phyloP scores from a whole-genome alignment of 331 rosid species.

The Erythrophleum ivorense region DNA sequence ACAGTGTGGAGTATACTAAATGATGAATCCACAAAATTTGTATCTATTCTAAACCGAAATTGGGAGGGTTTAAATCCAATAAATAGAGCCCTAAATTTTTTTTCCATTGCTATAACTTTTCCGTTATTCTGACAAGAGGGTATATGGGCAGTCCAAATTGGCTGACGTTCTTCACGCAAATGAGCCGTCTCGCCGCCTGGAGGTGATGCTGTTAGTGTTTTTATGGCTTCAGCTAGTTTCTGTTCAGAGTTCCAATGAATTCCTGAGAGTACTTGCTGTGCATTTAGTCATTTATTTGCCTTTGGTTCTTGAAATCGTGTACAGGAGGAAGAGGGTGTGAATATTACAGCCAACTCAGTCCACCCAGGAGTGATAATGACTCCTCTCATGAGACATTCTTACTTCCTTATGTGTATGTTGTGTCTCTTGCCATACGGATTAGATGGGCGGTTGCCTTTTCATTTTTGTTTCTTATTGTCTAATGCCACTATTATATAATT shows the following conservation, averaged over 20 bases:
- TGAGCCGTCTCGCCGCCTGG: slow-evolving; percentile 78
- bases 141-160: slow-evolving; percentile 90
- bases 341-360: slow-evolving; percentile 78
- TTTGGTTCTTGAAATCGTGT: slow-evolving; percentile 22
- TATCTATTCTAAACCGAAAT: no score
- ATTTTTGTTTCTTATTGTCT: background rate
- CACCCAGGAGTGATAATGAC: slow-evolving; percentile 97
- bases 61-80: no score
- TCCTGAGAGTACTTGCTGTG: slow-evolving; percentile 1
- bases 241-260: background rate
- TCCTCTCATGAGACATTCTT: slow-evolving; percentile 93
- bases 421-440: background rate
- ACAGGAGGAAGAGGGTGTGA: slow-evolving; percentile 87
- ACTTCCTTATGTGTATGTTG: slow-evolving; percentile 71
- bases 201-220: slow-evolving; percentile 49
- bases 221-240: background rate
- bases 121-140: slow-evolving; percentile 80
- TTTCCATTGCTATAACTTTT: slow-evolving; percentile 3
- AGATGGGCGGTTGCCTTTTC: background rate
- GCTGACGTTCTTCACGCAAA: no score
- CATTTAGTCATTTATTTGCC: background rate
- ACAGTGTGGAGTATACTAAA: no score
- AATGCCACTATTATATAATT: background rate
- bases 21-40: no score
- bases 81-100: no score